These are phyloP conservation scores for Jaminaea rosea DNA, from an alignment of 1,284 basidiomycete genomes.

Conservation along the genomic window DNA sequence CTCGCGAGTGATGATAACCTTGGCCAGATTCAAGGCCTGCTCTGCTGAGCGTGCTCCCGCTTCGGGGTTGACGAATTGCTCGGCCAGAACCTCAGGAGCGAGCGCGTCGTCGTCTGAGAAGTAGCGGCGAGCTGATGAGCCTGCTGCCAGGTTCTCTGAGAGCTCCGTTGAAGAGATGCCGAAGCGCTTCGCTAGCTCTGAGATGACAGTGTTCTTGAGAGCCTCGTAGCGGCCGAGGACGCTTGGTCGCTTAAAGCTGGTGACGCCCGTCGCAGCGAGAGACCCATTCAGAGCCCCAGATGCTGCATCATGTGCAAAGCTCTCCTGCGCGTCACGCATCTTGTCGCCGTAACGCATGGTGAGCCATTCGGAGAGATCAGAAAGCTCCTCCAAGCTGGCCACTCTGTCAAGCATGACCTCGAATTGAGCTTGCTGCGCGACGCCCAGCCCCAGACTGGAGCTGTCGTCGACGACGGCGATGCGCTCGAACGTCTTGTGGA, in stretches of 20 bases:
- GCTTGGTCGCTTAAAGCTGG: constrained; percentile 69
- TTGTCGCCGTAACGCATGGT: constrained; percentile 62
- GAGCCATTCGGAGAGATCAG: constrained; percentile 87
- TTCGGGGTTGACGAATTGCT: constrained; percentile 39
- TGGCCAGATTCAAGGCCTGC: constrained; percentile 52
- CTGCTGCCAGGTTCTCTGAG: constrained; percentile 65
- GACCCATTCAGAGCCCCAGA: constrained; percentile 49
- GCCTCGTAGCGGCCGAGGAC: constrained; percentile 78
- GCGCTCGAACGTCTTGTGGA: constrained; percentile 27
- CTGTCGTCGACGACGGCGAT: background rate
- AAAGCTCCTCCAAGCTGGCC: constrained; percentile 68
- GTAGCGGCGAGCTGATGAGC: constrained; percentile 47
- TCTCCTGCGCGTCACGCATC: constrained; percentile 36
- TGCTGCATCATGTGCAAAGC: constrained; percentile 60
- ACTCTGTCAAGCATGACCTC: constrained; percentile 46
- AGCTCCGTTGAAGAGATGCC: constrained; percentile 70
- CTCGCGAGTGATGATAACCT: constrained; percentile 79
- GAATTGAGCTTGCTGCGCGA: constrained; percentile 8
- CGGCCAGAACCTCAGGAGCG: constrained; percentile 23
- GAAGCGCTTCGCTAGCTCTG: constrained; percentile 68
- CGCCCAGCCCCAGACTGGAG: background rate
- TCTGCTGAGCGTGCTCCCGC: constrained; percentile 24
- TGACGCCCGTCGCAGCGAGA: constrained; percentile 15
- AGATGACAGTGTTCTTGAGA: constrained; percentile 67
- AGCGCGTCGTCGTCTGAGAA: constrained; percentile 57